phyloP scores from a whole-genome alignment of 1,284 basidiomycete species.

The Ceraceosorus guamensis region DNA sequence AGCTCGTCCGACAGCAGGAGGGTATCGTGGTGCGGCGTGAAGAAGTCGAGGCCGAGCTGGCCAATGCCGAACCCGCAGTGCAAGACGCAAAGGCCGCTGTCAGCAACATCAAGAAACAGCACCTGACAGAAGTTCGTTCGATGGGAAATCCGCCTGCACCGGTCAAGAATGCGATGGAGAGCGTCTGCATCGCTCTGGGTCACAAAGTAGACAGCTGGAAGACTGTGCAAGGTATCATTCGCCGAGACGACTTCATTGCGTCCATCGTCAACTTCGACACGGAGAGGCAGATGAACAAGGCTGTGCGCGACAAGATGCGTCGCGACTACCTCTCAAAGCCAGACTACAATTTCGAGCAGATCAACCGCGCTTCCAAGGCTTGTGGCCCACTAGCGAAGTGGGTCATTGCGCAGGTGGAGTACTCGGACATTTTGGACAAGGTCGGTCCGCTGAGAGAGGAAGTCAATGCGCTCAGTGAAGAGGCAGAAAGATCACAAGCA shows the following conservation, averaged over 20 bases:
- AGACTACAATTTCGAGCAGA: conserved; percentile 88
- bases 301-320: conserved; percentile 84
- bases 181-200: conserved; percentile 93
- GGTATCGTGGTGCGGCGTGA: conserved; percentile 78
- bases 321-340: conserved; percentile 84
- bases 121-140: conserved; percentile 91
- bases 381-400: conserved; percentile 98
- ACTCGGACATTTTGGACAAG: conserved; percentile 95
- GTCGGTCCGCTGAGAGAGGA: conserved; percentile 94
- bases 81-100: conserved; percentile 89
- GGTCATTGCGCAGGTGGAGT: conserved; percentile 93
- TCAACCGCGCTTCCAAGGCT: conserved; percentile 90
- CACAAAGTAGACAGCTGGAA: conserved; percentile 97
- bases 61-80: conserved; percentile 95
- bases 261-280: conserved; percentile 97
- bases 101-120: conserved; percentile 92
- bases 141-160: conserved; percentile 98
- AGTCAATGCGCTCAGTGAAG: conserved; percentile 81
- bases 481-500: conserved; percentile 85
- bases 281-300: conserved; percentile 76
- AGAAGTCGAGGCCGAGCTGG: conserved; percentile 89
- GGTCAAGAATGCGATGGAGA: conserved; percentile 98
- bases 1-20: conserved; percentile 81
- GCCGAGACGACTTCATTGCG: conserved; percentile 93
- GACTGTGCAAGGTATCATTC: conserved; percentile 89